Evolutionary conservation across 2,329 filamentous ascomycete species (phyloP).

Genomic region (Colletotrichum higginsianum): DNA sequence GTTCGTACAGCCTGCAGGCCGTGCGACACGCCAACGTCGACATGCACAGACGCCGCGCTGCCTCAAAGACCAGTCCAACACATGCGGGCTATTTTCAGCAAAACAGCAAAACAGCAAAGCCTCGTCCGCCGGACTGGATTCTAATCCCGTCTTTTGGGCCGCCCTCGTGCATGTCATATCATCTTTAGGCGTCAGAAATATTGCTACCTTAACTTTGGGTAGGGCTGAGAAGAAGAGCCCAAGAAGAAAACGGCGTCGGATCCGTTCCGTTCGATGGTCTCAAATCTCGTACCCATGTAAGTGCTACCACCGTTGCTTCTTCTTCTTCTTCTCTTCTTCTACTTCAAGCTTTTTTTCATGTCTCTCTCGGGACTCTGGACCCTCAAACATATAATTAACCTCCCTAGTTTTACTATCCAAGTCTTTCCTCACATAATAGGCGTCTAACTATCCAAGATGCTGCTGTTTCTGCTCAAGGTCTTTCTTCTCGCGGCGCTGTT

Average conservation of each 20-base stretch:
- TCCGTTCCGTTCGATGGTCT: background rate
- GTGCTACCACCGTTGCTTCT: background rate
- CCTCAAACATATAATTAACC: conserved; percentile 32
- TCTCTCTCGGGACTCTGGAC: background rate
- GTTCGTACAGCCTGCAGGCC: conserved; percentile 25
- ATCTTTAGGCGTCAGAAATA: conserved; percentile 4
- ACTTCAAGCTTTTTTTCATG: background rate
- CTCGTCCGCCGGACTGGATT: background rate
- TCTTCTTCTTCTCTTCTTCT: background rate
- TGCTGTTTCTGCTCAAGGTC: conserved; percentile 26
- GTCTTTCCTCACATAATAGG: background rate
- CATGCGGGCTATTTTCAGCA: conserved; percentile 29
- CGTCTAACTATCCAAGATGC: conserved; percentile 15
- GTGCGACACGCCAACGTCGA: background rate
- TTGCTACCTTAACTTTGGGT: background rate
- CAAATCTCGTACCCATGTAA: conserved; percentile 9
- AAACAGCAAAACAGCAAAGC: conserved; percentile 15
- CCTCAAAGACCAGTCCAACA: conserved; percentile 1
- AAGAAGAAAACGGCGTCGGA: conserved; percentile 7
- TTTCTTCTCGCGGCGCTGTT: conserved; percentile 24
- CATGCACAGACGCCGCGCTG: conserved; percentile 11
- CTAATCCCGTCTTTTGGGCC: background rate
- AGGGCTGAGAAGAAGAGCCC: conserved; percentile 37
- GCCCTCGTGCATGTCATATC: conserved; percentile 6
- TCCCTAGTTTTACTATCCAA: background rate